A percentile compares a stretch with the other conserved stretches of the same genome.
Conservation (phyloP, 1,284 basidiomycete genomes). For the Sporisorium exsertum region DNA sequence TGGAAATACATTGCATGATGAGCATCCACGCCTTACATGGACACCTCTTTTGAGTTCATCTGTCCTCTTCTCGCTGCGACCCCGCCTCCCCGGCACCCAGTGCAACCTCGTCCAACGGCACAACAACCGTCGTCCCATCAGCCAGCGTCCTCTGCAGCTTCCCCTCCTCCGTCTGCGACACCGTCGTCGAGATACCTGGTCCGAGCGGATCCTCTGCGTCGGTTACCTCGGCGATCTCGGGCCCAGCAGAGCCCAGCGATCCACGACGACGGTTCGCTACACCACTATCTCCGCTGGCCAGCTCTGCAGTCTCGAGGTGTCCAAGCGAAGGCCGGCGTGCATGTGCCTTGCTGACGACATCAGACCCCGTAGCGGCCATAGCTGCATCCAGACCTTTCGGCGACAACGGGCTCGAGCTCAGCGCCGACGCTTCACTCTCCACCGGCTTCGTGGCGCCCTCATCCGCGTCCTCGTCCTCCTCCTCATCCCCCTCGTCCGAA, state of each 20-base stretch:
- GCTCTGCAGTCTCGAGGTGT: conserved; percentile 36
- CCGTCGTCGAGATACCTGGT: conserved; percentile 50
- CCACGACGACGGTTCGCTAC: conserved; percentile 17
- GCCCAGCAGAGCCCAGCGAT: conserved; percentile 30
- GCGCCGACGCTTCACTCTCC: conserved; percentile 38
- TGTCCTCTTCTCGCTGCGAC: neutral
- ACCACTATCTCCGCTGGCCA: neutral
- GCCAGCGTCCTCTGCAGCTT: conserved; percentile 58
- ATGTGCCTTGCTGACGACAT: conserved; percentile 45
- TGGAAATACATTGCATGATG: neutral
- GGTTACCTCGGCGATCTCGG: conserved; percentile 42
- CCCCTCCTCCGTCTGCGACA: conserved; percentile 48
- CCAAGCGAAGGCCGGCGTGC: conserved; percentile 48
- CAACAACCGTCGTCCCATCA: conserved; percentile 61
- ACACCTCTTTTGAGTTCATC: neutral
- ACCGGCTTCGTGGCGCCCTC: conserved; percentile 13
- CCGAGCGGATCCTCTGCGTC: conserved; percentile 50
- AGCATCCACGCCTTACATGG: neutral
- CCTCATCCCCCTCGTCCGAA: conserved; percentile 54
- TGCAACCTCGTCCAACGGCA: conserved; percentile 66
- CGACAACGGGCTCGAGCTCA: conserved; percentile 30
- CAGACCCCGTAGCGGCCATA: conserved; percentile 9
- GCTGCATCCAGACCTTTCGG: conserved; percentile 15
- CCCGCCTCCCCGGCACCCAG: conserved; percentile 29
- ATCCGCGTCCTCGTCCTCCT: conserved; percentile 32